These are phyloP conservation scores for Aphanomyces invadans DNA, from an alignment of 352 stramenopile species.

Conservation along the genomic window DNA sequence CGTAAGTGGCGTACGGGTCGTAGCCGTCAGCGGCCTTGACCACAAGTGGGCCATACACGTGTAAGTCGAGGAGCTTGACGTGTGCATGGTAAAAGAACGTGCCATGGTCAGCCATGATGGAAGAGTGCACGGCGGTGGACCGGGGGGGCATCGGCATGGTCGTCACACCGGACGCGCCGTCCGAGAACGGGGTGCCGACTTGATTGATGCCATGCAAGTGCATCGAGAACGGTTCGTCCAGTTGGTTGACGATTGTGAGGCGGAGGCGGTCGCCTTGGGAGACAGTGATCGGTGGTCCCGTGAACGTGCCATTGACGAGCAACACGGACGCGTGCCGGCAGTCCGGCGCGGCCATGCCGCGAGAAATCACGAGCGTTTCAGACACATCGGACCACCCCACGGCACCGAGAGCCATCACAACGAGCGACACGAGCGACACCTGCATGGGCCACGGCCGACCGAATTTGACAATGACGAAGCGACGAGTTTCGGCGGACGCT, in stretches of 20 bases:
- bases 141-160: not conserved
- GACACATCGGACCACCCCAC: no score
- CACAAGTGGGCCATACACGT: constrained; percentile 16
- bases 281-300: constrained; percentile 4
- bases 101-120: constrained; percentile 1
- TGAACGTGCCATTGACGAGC: constrained; percentile 18
- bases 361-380: constrained; percentile 11
- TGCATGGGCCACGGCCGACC: not conserved
- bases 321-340: not conserved
- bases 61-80: constrained; percentile 17
- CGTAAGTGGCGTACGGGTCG: constrained; percentile 6
- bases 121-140: not conserved
- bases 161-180: constrained; percentile 7
- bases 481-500: no score
- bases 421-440: not conserved
- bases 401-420: not conserved
- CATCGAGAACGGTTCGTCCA: constrained; percentile 8
- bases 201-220: constrained; percentile 13
- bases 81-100: constrained; percentile 22
- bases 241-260: constrained; percentile 12
- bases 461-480: no score
- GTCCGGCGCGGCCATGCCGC: not conserved
- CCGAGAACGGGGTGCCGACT: constrained; percentile 12
- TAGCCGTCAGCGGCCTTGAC: not conserved
- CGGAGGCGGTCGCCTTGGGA: constrained; percentile 7